A percentile compares a stretch with the other conserved stretches of the same genome.
Evolutionary conservation across 176 grass and related monocot genomes (phyloP).

Genomic region (Panicum miliaceum): DNA sequence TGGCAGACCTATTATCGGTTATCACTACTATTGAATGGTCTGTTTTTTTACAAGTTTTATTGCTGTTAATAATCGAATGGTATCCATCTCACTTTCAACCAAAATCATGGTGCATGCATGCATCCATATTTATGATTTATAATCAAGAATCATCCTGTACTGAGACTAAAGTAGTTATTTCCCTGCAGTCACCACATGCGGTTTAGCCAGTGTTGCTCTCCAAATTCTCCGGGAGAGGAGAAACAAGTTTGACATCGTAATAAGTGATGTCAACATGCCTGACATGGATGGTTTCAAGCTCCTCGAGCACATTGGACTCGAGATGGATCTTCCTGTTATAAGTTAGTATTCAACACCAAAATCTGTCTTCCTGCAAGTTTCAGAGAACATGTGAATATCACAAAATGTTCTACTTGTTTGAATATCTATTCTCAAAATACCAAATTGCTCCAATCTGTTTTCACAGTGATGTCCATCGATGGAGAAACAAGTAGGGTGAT

Average conservation of each 20-base stretch:
- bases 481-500: slow-evolving; percentile 97
- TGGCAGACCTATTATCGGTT: neutral
- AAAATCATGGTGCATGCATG: neutral
- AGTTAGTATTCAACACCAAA: slow-evolving; percentile 67
- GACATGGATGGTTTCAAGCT: slow-evolving; percentile 99
- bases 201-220: slow-evolving; percentile 77
- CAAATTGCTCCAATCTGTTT: slow-evolving; percentile 48
- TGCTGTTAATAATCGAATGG: neutral
- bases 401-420: slow-evolving; percentile 22
- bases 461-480: slow-evolving; percentile 99
- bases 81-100: neutral
- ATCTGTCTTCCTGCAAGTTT: slow-evolving; percentile 36
- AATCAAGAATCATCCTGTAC: neutral
- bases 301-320: slow-evolving; percentile 94
- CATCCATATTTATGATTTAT: slow-evolving; percentile 39
- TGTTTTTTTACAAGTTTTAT: neutral
- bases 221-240: slow-evolving; percentile 87
- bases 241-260: slow-evolving; percentile 95
- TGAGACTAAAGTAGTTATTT: slow-evolving; percentile 41
- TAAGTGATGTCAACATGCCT: slow-evolving; percentile 99
- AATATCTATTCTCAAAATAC: slow-evolving; percentile 42
- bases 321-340: slow-evolving; percentile 98
- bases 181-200: slow-evolving; percentile 83
- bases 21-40: neutral
- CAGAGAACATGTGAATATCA: slow-evolving; percentile 33